These are phyloP conservation scores for Eleusine indica DNA, from an alignment of 176 grass and related monocot genomes.

Conservation along the genomic window DNA sequence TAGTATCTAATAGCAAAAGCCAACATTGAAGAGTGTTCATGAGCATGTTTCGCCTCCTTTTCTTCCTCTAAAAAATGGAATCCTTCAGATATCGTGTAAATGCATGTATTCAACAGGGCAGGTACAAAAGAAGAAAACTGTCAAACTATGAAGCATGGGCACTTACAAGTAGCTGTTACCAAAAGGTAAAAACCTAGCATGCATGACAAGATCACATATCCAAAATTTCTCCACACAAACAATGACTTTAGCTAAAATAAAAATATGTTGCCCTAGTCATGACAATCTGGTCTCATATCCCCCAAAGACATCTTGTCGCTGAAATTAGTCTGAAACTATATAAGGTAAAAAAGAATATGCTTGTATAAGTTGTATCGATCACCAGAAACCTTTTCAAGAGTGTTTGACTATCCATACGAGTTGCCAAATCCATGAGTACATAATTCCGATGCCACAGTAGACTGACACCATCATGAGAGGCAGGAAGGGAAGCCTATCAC, in stretches of 20 bases:
- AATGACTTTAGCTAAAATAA: conserved; percentile 4
- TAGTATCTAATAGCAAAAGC: too few relatives aligned
- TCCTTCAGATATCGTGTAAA: too few relatives aligned
- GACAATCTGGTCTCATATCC: not conserved
- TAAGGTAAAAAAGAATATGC: not conserved
- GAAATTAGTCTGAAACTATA: not conserved
- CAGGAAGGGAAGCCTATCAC: conserved; percentile 72
- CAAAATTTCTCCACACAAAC: not conserved
- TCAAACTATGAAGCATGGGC: not conserved
- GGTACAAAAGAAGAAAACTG: not conserved
- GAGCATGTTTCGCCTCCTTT: too few relatives aligned
- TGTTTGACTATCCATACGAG: conserved; percentile 57
- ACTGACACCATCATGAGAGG: conserved; percentile 80
- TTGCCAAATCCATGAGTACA: conserved; percentile 94
- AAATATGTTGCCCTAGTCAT: not conserved
- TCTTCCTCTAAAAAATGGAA: too few relatives aligned
- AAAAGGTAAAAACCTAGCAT: not conserved
- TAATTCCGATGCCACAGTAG: conserved; percentile 74
- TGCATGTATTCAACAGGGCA: too few relatives aligned
- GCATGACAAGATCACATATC: not conserved
- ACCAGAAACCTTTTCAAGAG: conserved; percentile 43
- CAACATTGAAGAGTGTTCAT: too few relatives aligned
- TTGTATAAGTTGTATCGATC: not conserved
- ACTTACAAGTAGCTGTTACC: not conserved
- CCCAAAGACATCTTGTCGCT: not conserved